A percentile compares a stretch with the other conserved stretches of the same genome.
Evolutionary conservation across 768 basidiomycete genomes (phyloP).

Genomic region (Tricholoma terreum): DNA sequence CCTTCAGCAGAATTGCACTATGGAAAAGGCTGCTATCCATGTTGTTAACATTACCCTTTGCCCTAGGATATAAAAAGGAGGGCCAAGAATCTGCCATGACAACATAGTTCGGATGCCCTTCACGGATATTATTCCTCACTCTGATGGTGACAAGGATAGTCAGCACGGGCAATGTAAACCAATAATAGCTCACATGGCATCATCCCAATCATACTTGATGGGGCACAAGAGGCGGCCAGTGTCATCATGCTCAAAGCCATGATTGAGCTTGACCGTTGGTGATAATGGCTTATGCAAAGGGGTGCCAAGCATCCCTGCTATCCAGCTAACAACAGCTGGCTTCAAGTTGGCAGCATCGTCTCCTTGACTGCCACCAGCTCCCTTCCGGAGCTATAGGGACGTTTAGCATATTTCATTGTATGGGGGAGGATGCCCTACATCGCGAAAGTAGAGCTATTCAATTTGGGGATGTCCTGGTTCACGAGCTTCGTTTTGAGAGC

Average conservation of each 20-base stretch:
- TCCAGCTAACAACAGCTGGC: neutral
- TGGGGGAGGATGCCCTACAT: neutral
- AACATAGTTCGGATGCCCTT: conserved; percentile 11
- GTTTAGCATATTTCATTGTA: neutral
- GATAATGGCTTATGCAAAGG: neutral
- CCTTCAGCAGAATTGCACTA: conserved; percentile 9
- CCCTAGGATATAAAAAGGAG: conserved; percentile 15
- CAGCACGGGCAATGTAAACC: neutral
- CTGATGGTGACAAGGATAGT: neutral
- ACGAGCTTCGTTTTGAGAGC: neutral
- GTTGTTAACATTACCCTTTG: neutral
- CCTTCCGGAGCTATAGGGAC: neutral
- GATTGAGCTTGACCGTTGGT: neutral
- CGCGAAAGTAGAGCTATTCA: neutral
- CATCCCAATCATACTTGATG: conserved; percentile 17
- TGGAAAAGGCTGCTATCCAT: conserved; percentile 9
- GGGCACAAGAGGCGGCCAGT: conserved; percentile 21
- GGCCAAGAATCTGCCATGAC: conserved; percentile 18
- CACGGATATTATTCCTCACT: conserved; percentile 8
- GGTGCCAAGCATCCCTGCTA: neutral
- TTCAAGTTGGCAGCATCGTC: neutral
- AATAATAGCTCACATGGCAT: conserved; percentile 5
- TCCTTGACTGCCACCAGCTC: neutral
- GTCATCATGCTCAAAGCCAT: conserved; percentile 14
- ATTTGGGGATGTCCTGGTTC: neutral